These are phyloP conservation scores for Casaregolazyma suthepensis DNA, from an alignment of 1,139 yeast species.

Conservation along the genomic window DNA sequence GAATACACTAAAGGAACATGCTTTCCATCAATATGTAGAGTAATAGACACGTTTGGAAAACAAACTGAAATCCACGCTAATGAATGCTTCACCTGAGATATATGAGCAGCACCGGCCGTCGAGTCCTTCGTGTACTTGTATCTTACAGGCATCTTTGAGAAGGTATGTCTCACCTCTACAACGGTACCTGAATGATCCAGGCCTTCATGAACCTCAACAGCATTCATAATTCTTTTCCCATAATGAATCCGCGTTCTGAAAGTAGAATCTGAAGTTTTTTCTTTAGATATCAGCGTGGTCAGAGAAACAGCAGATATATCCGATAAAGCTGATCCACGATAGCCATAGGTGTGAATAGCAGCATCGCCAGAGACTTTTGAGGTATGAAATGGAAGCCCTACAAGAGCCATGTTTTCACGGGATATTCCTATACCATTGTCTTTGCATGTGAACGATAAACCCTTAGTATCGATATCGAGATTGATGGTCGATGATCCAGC, in stretches of 20 bases:
- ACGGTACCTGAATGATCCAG: slow-evolving; percentile 46
- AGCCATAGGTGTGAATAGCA: slow-evolving; percentile 32
- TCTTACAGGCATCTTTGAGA: slow-evolving; percentile 56
- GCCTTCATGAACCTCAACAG: neutral
- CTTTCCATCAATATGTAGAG: neutral
- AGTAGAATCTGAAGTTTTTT: slow-evolving; percentile 11
- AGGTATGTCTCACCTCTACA: slow-evolving; percentile 44
- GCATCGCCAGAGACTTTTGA: slow-evolving; percentile 40
- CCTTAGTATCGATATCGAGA: slow-evolving; percentile 37
- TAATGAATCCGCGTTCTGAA: slow-evolving; percentile 22
- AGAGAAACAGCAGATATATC: slow-evolving; percentile 20
- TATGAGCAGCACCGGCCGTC: neutral
- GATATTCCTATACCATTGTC: slow-evolving; percentile 54
- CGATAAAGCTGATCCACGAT: slow-evolving; percentile 29
- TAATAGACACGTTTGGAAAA: neutral
- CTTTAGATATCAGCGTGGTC: slow-evolving; percentile 29
- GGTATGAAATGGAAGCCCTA: slow-evolving; percentile 38
- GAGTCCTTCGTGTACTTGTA: slow-evolving; percentile 25
- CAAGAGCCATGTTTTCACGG: slow-evolving; percentile 44
- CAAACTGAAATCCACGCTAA: neutral
- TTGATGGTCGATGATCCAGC: slow-evolving; percentile 43
- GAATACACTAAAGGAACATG: neutral
- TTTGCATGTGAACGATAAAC: slow-evolving; percentile 39
- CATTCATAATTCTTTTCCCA: slow-evolving; percentile 14
- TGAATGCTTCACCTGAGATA: neutral